These are phyloP conservation scores for Cordyceps cateniannulata DNA, from an alignment of 2,329 filamentous ascomycete genomes.

Conservation along the genomic window DNA sequence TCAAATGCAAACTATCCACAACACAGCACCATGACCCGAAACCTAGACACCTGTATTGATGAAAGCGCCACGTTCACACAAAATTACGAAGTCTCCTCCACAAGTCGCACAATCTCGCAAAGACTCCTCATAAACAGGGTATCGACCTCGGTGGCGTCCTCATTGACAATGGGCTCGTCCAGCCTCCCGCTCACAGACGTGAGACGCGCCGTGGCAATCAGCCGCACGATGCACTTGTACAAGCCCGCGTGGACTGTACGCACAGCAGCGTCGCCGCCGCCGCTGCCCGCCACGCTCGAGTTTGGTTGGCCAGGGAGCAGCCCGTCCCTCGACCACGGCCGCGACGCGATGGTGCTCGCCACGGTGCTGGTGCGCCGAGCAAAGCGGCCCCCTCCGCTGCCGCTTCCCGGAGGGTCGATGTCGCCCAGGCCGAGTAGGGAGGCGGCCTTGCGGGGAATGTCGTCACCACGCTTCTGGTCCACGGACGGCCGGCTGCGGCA, in stretches of 20 bases:
- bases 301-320: slow-evolving; percentile 16
- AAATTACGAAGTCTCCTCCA: slow-evolving; percentile 24
- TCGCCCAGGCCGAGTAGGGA: slow-evolving; percentile 42
- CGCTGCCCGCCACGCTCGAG: slow-evolving; percentile 12
- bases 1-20: background rate
- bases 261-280: slow-evolving; percentile 28
- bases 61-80: background rate
- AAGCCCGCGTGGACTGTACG: slow-evolving; percentile 43
- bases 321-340: slow-evolving; percentile 22
- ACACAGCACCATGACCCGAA: background rate
- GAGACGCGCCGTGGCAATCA: slow-evolving; percentile 42
- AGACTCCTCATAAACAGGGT: slow-evolving; percentile 33
- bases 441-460: slow-evolving; percentile 47
- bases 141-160: slow-evolving; percentile 26
- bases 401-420: slow-evolving; percentile 12
- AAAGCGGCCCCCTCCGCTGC: slow-evolving; percentile 21
- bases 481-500: slow-evolving; percentile 4
- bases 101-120: slow-evolving; percentile 36
- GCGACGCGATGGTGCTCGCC: slow-evolving; percentile 15
- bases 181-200: slow-evolving; percentile 25
- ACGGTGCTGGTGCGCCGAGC: slow-evolving; percentile 21
- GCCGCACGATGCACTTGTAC: slow-evolving; percentile 41
- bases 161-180: slow-evolving; percentile 25
- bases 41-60: background rate
- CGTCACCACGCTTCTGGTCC: slow-evolving; percentile 22